phyloP scores from a whole-genome alignment of 2,329 filamentous ascomycete genomes.

The Graphilbum fragrans region DNA sequence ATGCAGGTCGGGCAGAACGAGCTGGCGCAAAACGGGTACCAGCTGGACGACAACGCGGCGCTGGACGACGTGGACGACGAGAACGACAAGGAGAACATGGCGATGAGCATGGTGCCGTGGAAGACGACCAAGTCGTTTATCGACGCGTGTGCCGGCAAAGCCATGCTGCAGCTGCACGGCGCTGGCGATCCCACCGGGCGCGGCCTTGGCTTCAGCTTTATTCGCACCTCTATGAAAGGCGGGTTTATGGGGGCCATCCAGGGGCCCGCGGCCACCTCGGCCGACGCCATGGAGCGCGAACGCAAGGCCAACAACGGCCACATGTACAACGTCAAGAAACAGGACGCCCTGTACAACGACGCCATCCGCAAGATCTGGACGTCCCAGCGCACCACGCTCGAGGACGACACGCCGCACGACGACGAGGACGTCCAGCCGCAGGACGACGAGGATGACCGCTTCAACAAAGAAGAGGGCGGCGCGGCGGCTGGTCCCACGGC shows the following conservation, averaged over 20 bases:
- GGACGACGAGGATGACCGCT: conserved; percentile 52
- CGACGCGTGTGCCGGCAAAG: conserved; percentile 85
- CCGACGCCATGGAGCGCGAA: conserved; percentile 78
- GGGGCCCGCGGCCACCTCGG: conserved; percentile 52
- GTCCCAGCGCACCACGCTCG: conserved; percentile 67
- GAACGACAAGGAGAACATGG: conserved; percentile 56
- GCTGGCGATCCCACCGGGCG: conserved; percentile 90
- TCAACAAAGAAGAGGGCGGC: conserved; percentile 45
- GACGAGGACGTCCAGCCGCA: conserved; percentile 47
- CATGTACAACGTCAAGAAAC: conserved; percentile 92
- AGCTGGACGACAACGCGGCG: conserved; percentile 46
- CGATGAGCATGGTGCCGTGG: conserved; percentile 89
- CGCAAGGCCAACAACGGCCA: conserved; percentile 85
- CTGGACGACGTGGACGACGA: conserved; percentile 56
- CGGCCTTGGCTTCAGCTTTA: conserved; percentile 91
- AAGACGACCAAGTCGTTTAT: conserved; percentile 94
- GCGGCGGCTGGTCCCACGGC: conserved; percentile 23
- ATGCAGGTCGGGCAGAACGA: conserved; percentile 95
- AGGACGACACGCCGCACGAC: conserved; percentile 56
- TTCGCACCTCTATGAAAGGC: conserved; percentile 97
- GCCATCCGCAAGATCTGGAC: conserved; percentile 91
- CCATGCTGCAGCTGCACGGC: conserved; percentile 90
- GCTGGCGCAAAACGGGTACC: conserved; percentile 82
- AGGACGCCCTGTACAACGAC: conserved; percentile 84
- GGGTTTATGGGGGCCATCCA: conserved; percentile 75